Evolutionary conservation across 331 rosid genomes (phyloP), one percentile per base, ranked within the genome.

Genomic region (Rhamnella rubrinervis): DNA sequence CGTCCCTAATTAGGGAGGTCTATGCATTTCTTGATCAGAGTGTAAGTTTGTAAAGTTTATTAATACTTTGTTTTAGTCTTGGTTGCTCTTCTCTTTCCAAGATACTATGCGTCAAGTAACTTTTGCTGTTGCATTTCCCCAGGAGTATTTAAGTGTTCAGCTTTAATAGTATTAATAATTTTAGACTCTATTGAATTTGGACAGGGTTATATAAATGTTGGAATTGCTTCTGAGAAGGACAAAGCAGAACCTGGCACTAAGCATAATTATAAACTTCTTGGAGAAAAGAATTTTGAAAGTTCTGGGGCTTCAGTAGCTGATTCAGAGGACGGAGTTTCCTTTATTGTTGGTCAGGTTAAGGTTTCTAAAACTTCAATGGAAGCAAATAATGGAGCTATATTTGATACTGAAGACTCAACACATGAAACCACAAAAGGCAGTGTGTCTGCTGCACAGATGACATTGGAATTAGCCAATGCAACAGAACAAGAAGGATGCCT

Each of bases 121-220:
- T 76, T 74, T 37, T 76, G 35, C 21, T 65, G 61, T 53, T 59
- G 63, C 44, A 5, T 69, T 61, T 61, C 44, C 50, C 66, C 44
- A 20, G 49, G 55, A 49, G 59, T 39, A 50, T 38, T 50, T 18
- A 25, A 49, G 31, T 57, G 13, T 49, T 64, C 67, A 17, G 6
- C 7, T 68, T 26, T 10, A 38, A 15, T 25, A 23, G 4, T 65
- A 63, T 67, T 80, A 39, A 39, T 77, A 46, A 53, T 61, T 61
- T 59, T 38, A 67, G 74, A 41, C 73, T 66, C 60, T 65, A 23
- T 60, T n/a, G 68, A 69, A 15, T 46, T 79, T 73, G 75, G 68
- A 71, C 96, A 89, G 96, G 96, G 97, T 70, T 95, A 86, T 76
- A 95, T 95, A 75, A 91, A 95, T 84, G 82, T 86, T 81, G 99